phyloP scores from a whole-genome alignment of 2,329 filamentous ascomycete species.

The Pseudocercospora macadamiae region DNA sequence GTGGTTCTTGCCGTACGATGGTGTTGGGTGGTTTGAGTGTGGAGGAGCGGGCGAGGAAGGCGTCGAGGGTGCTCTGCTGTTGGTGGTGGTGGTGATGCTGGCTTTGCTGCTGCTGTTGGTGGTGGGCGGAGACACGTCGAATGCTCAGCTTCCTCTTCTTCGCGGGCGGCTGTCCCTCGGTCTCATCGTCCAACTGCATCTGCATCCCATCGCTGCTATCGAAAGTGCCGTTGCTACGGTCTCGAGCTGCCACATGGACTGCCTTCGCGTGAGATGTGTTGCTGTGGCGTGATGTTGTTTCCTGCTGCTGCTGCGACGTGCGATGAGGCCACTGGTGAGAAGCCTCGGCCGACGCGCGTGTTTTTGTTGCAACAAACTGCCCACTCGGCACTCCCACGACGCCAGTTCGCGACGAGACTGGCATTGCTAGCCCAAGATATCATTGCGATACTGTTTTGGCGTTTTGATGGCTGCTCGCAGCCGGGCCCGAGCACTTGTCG shows the following conservation, averaged over 20 bases:
- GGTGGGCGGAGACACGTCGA: constrained; percentile 17
- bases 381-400: constrained; percentile 11
- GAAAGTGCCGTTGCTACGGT: background rate
- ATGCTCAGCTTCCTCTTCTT: constrained; percentile 36
- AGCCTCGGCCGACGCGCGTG: constrained; percentile 9
- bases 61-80: constrained; percentile 33
- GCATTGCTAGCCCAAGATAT: constrained; percentile 10
- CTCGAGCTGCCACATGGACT: background rate
- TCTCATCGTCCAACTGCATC: constrained; percentile 27
- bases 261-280: constrained; percentile 2
- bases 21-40: constrained; percentile 45
- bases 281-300: background rate
- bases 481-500: background rate
- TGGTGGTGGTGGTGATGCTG: constrained; percentile 3
- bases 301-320: constrained; percentile 8
- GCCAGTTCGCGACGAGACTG: constrained; percentile 12
- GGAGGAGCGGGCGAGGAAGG: constrained; percentile 21
- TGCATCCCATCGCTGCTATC: constrained; percentile 7
- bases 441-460: constrained; percentile 15
- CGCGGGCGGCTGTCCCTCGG: constrained; percentile 19
- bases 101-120: background rate
- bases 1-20: constrained; percentile 47
- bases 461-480: background rate
- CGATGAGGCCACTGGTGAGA: constrained; percentile 6
- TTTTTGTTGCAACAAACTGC: constrained; percentile 4